Conservation (phyloP, 2,329 filamentous ascomycete species). For the Fusarium heterosporum region DNA sequence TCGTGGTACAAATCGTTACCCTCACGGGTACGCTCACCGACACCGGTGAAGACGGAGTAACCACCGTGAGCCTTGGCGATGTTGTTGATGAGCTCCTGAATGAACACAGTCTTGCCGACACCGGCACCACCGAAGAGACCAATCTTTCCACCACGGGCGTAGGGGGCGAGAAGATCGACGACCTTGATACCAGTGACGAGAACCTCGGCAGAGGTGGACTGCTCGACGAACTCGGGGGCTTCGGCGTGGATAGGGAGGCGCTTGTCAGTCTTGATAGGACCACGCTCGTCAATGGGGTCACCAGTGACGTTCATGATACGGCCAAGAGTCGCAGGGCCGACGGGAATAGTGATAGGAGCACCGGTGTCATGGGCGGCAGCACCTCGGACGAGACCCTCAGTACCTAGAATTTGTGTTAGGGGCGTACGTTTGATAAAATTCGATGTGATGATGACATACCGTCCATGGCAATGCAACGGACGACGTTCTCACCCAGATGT, state of each 20-base stretch:
- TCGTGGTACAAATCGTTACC: constrained; percentile 99
- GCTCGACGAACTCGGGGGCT: constrained; percentile 90
- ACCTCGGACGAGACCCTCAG: constrained; percentile 98
- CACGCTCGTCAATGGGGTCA: constrained; percentile 99
- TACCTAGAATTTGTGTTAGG: constrained; percentile 71
- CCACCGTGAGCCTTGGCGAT: constrained; percentile 99
- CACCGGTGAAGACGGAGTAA: constrained; percentile 99
- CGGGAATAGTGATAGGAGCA: constrained; percentile 94
- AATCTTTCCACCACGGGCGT: constrained; percentile 99
- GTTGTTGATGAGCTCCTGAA: constrained; percentile 99
- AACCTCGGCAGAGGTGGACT: constrained; percentile 96
- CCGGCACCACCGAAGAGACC: constrained; percentile 99
- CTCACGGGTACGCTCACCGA: constrained; percentile 99
- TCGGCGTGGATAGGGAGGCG: constrained; percentile 92
- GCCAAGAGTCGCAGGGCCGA: constrained; percentile 91
- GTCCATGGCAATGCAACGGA: constrained; percentile 99
- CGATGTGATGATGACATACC: constrained; percentile 68
- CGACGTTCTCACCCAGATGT: constrained; percentile 99
- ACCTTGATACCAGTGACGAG: constrained; percentile 99
- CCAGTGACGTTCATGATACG: constrained; percentile 99
- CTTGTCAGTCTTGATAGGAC: constrained; percentile 95
- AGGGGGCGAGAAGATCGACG: constrained; percentile 97
- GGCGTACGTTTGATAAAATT: constrained; percentile 36
- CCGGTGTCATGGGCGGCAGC: constrained; percentile 87
- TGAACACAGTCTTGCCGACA: constrained; percentile 99